Base-by-base conservation (phyloP, 352 stramenopile species). In the Elongisporangium undulatum region DNA sequence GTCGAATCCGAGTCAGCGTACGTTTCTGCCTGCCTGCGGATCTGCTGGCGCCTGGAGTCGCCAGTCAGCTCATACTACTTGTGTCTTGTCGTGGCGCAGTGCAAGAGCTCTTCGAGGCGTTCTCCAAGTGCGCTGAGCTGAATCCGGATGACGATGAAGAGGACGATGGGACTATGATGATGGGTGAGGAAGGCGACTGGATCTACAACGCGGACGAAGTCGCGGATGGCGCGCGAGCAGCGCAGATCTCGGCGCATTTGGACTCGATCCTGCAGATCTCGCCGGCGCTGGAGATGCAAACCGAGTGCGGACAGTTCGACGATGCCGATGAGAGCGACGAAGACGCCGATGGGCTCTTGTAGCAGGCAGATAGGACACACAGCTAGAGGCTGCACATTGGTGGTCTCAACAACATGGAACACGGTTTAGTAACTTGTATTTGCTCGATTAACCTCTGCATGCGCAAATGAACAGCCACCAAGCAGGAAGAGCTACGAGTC, bases 201-300 rank as follows among this genome's bases (percentile, higher is more conserved):
- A 90, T 94, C 67, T 94, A 82, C 65, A 77, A 94, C 67, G 79
- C 85, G 56, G 75, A 92, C 38, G 85, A 94, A 66, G 79, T 94
- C 21, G 69, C 56, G 0, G 73, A 81, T 50, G 83, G 82, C n/a
- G 85, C 78, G 3, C 71, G 82, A 51, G 81, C 78, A 34, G 77
- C 75, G 9, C 62, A 84, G 51, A 69, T 92, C 54, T 77, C 75
- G 34, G 79, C 85, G 23, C 79, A 85, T 53, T 68, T 92, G 49
- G 85, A 92, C 65, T 84, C 79, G 20, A 68, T 94, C 64, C 64
- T 94, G 52, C 69, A 85, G 34, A 77, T 94, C 26, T 72, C 75
- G 16, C 77, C 79, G 13, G 72, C 56, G 12, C 45, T 90, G 21
- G 63, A 87, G 50, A 52, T 60, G 23, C 63, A 49, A 29, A 49